phyloP scores from a whole-genome alignment of 257 asterid genomes.

The Salvia hispanica region DNA sequence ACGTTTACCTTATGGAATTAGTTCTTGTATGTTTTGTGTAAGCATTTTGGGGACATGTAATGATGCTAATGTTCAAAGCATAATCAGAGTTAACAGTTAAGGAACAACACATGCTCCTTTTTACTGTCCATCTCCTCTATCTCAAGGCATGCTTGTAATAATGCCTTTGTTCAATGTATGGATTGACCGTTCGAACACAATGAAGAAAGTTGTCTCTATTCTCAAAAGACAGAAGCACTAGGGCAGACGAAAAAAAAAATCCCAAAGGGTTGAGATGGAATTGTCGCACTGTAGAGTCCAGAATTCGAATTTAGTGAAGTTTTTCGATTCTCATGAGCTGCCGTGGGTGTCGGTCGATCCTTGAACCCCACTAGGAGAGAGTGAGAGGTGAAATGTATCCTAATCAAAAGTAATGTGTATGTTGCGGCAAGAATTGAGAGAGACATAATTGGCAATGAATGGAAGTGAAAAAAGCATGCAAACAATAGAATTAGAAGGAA shows the following conservation, averaged over 20 bases:
- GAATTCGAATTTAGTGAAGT: too few relatives aligned
- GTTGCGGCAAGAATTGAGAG: neutral
- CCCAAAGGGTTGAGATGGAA: too few relatives aligned
- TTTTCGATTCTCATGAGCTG: too few relatives aligned
- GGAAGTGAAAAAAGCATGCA: constrained; percentile 14
- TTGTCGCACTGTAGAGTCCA: too few relatives aligned
- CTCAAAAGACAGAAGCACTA: too few relatives aligned
- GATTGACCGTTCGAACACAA: neutral
- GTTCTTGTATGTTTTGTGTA: neutral
- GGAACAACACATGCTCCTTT: constrained; percentile 10
- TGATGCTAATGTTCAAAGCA: neutral
- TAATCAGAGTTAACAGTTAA: neutral
- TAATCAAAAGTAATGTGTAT: neutral
- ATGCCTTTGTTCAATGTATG: neutral
- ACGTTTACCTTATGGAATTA: neutral
- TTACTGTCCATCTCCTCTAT: neutral
- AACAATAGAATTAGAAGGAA: neutral
- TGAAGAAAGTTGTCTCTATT: too few relatives aligned
- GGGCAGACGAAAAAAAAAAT: too few relatives aligned
- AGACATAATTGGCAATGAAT: constrained; percentile 18
- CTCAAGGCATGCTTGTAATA: neutral
- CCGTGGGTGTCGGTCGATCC: too few relatives aligned
- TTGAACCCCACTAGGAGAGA: too few relatives aligned
- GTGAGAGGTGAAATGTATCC: neutral
- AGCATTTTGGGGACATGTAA: neutral